Evolutionary conservation across 2,329 filamentous ascomycete genomes (phyloP), one percentile per base, ranked within the genome.

Genomic region (Myriosclerotinia scirpicola): DNA sequence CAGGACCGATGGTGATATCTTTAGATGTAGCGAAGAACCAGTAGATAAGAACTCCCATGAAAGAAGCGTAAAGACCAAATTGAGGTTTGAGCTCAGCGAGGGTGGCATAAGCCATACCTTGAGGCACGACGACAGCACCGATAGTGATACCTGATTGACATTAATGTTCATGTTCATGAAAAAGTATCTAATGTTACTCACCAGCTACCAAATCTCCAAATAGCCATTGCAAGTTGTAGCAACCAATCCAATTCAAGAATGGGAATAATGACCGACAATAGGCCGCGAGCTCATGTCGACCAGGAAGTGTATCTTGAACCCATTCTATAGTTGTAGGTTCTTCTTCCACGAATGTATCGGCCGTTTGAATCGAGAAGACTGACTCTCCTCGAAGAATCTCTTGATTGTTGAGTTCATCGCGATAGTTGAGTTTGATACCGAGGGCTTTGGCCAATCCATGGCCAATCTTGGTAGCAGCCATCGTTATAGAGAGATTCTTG

Each of bases 1-100:
- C 95, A 42, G 94, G 94, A 89, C 94, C 94, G 66, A 98, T 98
- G 12, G 94, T 97, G 75, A 99, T 98, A 78, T 99, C 94, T 77
- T 98, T 99, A 17, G 94, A 97, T 0, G 95, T 99, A 44, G 93
- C 95, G 75, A 98, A 98, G 76, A 97, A 90, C 94, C 94, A 98
- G 79, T 99, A 99, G 69, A 97, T 84, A 69, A 97, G 78, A 20
- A 96, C 93, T 61, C 94, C 95, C 85, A 97, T 95, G 76, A 99
- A 98, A 0, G 94, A 97, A 0, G 94, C 95, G 79, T 96, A 96
- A 0, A 98, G 84, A 63, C 94, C 94, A 75, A 89, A 98, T 76
- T 98, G 84, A 7, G 90, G 85, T 0, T 86, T 83, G n/a, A 98
- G 83, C 68, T 89, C 85, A 54, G 94, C 94, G 36, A 98, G 83